These are phyloP conservation scores for Prunus yedoensis DNA, from an alignment of 331 rosid species.

Conservation along the genomic window DNA sequence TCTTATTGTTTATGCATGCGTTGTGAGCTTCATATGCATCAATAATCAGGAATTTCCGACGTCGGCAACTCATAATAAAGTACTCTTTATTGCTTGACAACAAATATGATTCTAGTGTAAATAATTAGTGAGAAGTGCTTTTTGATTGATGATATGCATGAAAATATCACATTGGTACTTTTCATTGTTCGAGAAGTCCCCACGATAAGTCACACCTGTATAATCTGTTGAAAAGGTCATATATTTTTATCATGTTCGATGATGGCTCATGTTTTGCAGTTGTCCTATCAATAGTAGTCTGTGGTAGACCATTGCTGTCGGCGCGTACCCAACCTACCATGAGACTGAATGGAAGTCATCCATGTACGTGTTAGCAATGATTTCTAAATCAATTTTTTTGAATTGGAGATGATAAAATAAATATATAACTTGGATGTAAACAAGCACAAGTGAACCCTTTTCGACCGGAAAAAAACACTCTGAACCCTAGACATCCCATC, in stretches of 20 bases:
- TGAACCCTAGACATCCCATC: background rate
- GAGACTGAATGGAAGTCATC: too few relatives aligned
- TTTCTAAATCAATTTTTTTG: background rate
- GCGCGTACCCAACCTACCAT: background rate
- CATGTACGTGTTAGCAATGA: too few relatives aligned
- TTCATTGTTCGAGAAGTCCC: background rate
- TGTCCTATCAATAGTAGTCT: background rate
- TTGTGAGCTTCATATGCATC: too few relatives aligned
- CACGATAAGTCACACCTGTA: background rate
- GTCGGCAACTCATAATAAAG: too few relatives aligned
- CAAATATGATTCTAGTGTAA: background rate
- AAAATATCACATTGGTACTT: background rate
- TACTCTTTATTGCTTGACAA: background rate
- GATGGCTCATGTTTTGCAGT: background rate
- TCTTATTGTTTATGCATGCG: too few relatives aligned
- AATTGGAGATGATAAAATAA: background rate
- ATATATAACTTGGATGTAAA: background rate
- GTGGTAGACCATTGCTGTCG: slow-evolving; percentile 5
- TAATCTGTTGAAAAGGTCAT: background rate
- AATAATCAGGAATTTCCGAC: too few relatives aligned
- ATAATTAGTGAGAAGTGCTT: background rate
- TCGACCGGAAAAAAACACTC: too few relatives aligned
- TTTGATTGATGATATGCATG: background rate
- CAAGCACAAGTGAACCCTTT: background rate
- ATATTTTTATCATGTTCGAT: background rate